phyloP scores from a whole-genome alignment of 1,284 basidiomycete genomes.

The Porogramme epimiltina region DNA sequence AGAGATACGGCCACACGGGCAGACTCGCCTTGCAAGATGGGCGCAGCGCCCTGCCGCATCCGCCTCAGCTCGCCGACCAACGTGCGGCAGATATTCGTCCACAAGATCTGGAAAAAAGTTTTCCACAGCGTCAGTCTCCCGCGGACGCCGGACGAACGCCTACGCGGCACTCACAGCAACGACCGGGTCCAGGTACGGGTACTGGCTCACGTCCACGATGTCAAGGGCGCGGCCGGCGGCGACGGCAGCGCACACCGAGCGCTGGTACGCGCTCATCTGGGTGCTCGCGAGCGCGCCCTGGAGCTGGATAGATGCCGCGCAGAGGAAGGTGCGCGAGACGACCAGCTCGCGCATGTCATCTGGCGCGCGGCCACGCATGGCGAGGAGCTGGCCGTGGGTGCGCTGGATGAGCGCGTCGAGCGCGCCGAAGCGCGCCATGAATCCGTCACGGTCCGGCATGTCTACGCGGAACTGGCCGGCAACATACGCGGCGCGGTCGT shows the following conservation, averaged over 20 bases:
- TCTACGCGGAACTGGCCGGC: constrained; percentile 18
- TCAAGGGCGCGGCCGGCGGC: constrained; percentile 17
- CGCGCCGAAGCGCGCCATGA: constrained; percentile 7
- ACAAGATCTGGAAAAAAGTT: constrained; percentile 11
- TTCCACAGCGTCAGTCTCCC: not conserved
- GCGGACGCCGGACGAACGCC: not conserved
- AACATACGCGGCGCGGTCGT: constrained; percentile 34
- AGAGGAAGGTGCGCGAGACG: constrained; percentile 19
- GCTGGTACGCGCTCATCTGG: constrained; percentile 15
- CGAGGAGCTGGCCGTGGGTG: constrained; percentile 14
- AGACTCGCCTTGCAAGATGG: constrained; percentile 11
- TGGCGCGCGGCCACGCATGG: constrained; percentile 4
- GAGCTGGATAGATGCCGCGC: constrained; percentile 23
- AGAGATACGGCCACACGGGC: constrained; percentile 5
- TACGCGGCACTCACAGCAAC: constrained; percentile 20
- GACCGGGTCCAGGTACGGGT: constrained; percentile 19
- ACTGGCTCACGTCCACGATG: constrained; percentile 14
- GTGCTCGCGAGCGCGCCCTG: constrained; percentile 11
- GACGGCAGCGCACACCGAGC: constrained; percentile 18
- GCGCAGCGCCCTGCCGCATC: not conserved
- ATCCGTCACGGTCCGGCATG: constrained; percentile 13
- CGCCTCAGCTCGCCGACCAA: constrained; percentile 11
- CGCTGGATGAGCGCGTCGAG: constrained; percentile 22
- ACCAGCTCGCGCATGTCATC: constrained; percentile 22
- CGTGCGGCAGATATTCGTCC: constrained; percentile 14